Percentiles rank a stretch among this genome's conserved stretches.
phyloP scores from a whole-genome alignment of 768 basidiomycete species.

The Pleurotus eryngii region DNA sequence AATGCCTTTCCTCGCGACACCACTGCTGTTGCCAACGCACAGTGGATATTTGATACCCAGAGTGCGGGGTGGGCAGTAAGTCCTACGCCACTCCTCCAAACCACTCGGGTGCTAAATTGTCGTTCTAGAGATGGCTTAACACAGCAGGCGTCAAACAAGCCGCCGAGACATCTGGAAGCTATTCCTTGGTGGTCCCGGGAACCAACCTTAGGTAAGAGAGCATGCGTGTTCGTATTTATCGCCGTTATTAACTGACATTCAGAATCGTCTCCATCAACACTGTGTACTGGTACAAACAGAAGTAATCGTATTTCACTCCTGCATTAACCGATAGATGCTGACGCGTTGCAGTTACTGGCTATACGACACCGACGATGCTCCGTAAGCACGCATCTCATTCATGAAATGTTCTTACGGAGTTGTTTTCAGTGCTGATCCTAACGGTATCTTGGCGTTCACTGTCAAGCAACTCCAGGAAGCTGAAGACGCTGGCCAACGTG shows the following conservation, averaged over 20 bases:
- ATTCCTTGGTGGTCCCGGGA: slow-evolving; percentile 43
- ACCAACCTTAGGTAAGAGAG: slow-evolving; percentile 43
- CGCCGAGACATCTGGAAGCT: slow-evolving; percentile 50
- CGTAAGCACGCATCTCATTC: slow-evolving; percentile 27
- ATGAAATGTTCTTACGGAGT: neutral
- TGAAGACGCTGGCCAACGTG: slow-evolving; percentile 56
- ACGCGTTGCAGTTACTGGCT: slow-evolving; percentile 47
- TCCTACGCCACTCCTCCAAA: neutral
- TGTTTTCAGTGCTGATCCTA: slow-evolving; percentile 42
- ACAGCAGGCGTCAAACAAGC: slow-evolving; percentile 38
- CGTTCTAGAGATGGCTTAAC: slow-evolving; percentile 45
- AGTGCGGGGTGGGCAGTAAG: slow-evolving; percentile 46
- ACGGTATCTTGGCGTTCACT: slow-evolving; percentile 54
- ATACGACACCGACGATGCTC: slow-evolving; percentile 43
- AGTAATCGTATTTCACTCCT: slow-evolving; percentile 28
- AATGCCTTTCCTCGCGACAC: slow-evolving; percentile 57
- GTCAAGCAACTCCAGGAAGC: slow-evolving; percentile 53
- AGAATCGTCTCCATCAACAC: slow-evolving; percentile 61
- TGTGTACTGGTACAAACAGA: slow-evolving; percentile 59
- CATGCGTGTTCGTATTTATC: neutral
- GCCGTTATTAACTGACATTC: neutral
- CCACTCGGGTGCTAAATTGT: neutral
- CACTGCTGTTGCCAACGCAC: slow-evolving; percentile 29
- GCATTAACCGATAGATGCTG: neutral
- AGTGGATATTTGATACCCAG: slow-evolving; percentile 58